Conservation (phyloP, 768 basidiomycete genomes). For the Lactarius sp. region DNA sequence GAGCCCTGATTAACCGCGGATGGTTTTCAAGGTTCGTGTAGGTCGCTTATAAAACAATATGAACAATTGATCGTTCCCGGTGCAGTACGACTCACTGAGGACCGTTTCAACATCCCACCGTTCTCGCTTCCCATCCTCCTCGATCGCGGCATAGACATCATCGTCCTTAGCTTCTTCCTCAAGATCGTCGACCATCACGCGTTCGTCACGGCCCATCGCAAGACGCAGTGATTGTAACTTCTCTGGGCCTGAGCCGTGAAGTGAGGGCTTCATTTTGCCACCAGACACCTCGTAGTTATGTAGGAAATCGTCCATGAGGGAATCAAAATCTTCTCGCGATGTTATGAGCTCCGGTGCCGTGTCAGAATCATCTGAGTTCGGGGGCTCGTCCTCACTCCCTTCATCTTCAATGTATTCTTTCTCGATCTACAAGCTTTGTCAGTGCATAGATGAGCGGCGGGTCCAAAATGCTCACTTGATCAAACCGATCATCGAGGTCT, state of each 20-base stretch:
- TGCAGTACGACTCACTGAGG: constrained; percentile 55
- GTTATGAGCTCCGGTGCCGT: constrained; percentile 72
- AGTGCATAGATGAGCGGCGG: not conserved
- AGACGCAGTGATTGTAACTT: constrained; percentile 78
- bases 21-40: constrained; percentile 98
- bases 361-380: constrained; percentile 43
- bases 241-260: constrained; percentile 66
- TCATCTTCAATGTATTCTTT: constrained; percentile 70
- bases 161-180: constrained; percentile 44
- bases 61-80: not conserved
- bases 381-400: constrained; percentile 41
- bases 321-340: constrained; percentile 82
- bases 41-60: constrained; percentile 53
- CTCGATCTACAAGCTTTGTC: constrained; percentile 54
- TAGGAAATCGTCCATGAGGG: constrained; percentile 91
- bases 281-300: constrained; percentile 88
- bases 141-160: constrained; percentile 38
- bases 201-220: constrained; percentile 67
- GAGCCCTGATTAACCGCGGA: constrained; percentile 76
- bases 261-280: constrained; percentile 73
- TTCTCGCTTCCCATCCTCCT: constrained; percentile 56
- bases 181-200: constrained; percentile 43
- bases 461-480: constrained; percentile 55
- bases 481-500: constrained; percentile 89
- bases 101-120: constrained; percentile 98